Percentiles rank a stretch among this genome's conserved stretches.
These are phyloP conservation scores for Ceratorhiza oryzae-sativae DNA, from an alignment of 1,284 basidiomycete genomes.

Conservation along the genomic window DNA sequence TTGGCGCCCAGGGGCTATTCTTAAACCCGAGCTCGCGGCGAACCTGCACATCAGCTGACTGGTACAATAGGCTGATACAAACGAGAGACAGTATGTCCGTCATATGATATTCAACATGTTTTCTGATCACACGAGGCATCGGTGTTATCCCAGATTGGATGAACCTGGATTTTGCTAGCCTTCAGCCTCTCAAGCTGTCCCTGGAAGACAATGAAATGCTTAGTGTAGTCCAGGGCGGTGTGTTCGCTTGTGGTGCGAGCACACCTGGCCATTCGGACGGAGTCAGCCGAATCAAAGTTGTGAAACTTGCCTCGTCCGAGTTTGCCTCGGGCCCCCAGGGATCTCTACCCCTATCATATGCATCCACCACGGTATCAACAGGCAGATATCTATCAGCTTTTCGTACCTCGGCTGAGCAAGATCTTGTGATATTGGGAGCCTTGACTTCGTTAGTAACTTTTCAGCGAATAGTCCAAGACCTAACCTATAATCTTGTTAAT, in stretches of 20 bases:
- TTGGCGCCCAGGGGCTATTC: conserved; percentile 11
- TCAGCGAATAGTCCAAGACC: not conserved
- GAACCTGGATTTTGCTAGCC: conserved; percentile 7
- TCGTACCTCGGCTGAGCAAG: conserved; percentile 17
- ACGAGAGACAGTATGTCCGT: conserved; percentile 16
- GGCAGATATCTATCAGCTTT: conserved; percentile 23
- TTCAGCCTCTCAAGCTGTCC: conserved; percentile 20
- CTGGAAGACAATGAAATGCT: conserved; percentile 32
- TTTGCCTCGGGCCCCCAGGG: not conserved
- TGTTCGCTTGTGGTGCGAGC: conserved; percentile 23
- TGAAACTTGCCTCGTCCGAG: not conserved
- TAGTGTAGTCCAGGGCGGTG: conserved; percentile 22
- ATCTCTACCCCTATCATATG: not conserved
- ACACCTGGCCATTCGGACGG: conserved; percentile 18
- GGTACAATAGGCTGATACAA: conserved; percentile 9
- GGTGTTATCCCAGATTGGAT: conserved; percentile 17
- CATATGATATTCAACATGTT: not conserved
- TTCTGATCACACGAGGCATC: not conserved
- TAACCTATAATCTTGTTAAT: not conserved
- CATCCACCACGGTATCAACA: conserved; percentile 9
- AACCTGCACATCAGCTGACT: not conserved
- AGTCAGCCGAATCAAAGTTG: conserved; percentile 22
- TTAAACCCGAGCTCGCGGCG: conserved; percentile 16
- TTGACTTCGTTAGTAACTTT: conserved; percentile 2
- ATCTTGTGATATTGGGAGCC: conserved; percentile 15